phyloP scores from a whole-genome alignment of 768 basidiomycete genomes.

The Mycena metata region DNA sequence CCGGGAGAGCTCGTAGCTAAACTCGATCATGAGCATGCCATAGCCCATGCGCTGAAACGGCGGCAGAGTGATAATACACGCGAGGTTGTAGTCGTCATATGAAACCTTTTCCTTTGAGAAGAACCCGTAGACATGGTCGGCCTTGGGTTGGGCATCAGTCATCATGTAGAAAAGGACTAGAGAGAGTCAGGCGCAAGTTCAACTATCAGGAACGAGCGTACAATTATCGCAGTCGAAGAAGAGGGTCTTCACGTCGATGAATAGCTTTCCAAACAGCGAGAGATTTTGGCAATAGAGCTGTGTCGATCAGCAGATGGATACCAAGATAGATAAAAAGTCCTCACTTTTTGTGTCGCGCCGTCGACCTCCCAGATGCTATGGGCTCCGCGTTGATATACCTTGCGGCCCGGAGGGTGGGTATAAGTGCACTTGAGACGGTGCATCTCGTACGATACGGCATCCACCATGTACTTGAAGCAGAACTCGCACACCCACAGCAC shows the following conservation, averaged over 20 bases:
- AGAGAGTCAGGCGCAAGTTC: background rate
- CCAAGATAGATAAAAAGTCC: slow-evolving; percentile 30
- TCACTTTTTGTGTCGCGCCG: slow-evolving; percentile 86
- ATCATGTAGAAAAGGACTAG: slow-evolving; percentile 93
- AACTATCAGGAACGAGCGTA: slow-evolving; percentile 50
- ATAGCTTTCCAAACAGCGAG: slow-evolving; percentile 96
- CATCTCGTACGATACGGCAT: slow-evolving; percentile 75
- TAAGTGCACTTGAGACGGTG: slow-evolving; percentile 78
- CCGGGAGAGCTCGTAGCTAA: slow-evolving; percentile 95
- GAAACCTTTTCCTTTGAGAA: slow-evolving; percentile 95
- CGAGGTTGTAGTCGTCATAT: slow-evolving; percentile 97
- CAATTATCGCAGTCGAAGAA: slow-evolving; percentile 93
- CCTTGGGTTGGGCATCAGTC: slow-evolving; percentile 84
- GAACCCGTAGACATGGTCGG: slow-evolving; percentile 86
- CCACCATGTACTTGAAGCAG: slow-evolving; percentile 97
- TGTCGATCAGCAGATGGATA: background rate
- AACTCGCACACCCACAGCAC: slow-evolving; percentile 88
- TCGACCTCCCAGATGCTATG: slow-evolving; percentile 97
- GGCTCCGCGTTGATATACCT: slow-evolving; percentile 91
- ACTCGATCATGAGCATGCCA: slow-evolving; percentile 97
- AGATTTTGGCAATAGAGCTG: background rate
- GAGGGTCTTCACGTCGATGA: slow-evolving; percentile 97
- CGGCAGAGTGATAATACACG: slow-evolving; percentile 95
- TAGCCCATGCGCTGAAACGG: slow-evolving; percentile 92
- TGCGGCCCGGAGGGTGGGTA: slow-evolving; percentile 85